A percentile compares a stretch with the other conserved stretches of the same genome.
Evolutionary conservation across 2,329 filamentous ascomycete species (phyloP).

Genomic region (Ophiostoma tasmaniense): DNA sequence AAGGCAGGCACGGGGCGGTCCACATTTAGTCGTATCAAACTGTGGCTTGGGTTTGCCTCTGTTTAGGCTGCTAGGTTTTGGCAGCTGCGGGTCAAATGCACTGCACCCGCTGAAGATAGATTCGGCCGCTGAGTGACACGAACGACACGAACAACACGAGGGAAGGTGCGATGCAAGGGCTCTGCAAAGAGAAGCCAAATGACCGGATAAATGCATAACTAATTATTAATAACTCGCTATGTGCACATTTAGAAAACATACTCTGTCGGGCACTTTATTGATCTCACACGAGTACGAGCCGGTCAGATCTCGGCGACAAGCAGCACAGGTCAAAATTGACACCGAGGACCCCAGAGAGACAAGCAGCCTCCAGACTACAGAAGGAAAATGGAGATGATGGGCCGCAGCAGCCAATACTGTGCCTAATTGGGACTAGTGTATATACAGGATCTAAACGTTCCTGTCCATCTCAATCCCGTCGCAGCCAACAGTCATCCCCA

Average conservation of each 20-base stretch:
- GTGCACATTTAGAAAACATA: background rate
- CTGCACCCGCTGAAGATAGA: background rate
- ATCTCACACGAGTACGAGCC: background rate
- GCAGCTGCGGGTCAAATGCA: background rate
- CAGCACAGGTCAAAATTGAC: background rate
- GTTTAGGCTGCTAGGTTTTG: background rate
- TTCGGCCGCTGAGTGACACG: background rate
- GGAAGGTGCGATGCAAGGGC: background rate
- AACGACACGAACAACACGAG: background rate
- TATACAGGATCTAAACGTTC: background rate
- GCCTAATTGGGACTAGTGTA: conserved; percentile 1
- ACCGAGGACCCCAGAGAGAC: background rate
- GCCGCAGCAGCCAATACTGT: background rate
- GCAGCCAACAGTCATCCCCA: background rate
- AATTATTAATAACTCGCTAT: background rate
- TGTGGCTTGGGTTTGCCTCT: background rate
- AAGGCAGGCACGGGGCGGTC: background rate
- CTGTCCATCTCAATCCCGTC: background rate
- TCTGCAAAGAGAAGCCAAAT: background rate
- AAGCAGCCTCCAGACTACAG: background rate
- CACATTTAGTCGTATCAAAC: background rate
- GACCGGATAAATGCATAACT: background rate
- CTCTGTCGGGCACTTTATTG: background rate
- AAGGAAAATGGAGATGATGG: background rate
- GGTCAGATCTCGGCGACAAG: conserved; percentile 1